A percentile compares a stretch with the other conserved stretches of the same genome.
Evolutionary conservation across 306 rosid species (phyloP).

Genomic region (Dalbergia cultrata): DNA sequence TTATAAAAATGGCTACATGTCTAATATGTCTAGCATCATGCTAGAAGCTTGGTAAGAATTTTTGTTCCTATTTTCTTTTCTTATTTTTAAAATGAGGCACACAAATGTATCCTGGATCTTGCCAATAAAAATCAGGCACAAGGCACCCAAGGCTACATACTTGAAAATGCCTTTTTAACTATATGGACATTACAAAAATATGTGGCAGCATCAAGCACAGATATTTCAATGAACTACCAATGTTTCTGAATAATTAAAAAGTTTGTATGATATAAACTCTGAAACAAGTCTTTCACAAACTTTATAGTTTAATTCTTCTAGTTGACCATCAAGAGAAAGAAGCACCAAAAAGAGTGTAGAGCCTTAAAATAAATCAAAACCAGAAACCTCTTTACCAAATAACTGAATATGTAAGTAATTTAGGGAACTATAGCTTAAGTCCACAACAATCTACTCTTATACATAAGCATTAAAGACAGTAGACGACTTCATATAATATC

Average conservation of each 20-base stretch:
- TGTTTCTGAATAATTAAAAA: conserved; percentile 20
- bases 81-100: not conserved
- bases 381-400: not conserved
- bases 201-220: conserved; percentile 13
- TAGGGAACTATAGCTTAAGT: conserved; percentile 4
- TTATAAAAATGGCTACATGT: conserved; percentile 24
- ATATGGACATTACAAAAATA: not conserved
- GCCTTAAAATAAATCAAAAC: conserved; percentile 7
- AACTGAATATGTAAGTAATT: not conserved
- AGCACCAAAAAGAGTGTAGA: conserved; percentile 9
- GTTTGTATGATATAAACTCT: not conserved
- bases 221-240: conserved; percentile 10
- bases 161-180: conserved; percentile 3
- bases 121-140: not conserved
- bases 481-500: not conserved
- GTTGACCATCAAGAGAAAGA: not conserved
- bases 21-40: not conserved
- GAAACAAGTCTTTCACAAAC: not conserved
- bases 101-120: not conserved
- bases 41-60: not conserved
- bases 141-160: conserved; percentile 4
- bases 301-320: not conserved
- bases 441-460: not conserved
- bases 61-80: not conserved
- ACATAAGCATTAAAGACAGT: not conserved